A percentile compares a stretch with the other conserved stretches of the same genome.
phyloP scores from a whole-genome alignment of 177 flowering plant genomes.

The Tripterygium wilfordii region DNA sequence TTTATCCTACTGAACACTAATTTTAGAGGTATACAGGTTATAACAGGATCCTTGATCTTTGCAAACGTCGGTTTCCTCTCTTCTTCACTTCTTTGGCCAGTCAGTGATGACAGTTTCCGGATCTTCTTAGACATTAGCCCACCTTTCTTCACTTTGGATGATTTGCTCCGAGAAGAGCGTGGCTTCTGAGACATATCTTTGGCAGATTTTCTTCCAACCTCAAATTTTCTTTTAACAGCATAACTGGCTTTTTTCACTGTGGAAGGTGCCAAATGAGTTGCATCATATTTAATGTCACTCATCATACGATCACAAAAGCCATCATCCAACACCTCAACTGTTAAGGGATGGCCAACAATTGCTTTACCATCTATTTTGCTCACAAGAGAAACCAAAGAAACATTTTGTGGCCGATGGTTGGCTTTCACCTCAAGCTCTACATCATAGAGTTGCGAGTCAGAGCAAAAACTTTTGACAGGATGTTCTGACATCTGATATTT shows the following conservation, averaged over 20 bases:
- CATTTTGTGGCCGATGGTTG: conserved; percentile 51
- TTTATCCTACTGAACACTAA: conserved; percentile 76
- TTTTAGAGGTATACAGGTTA: conserved; percentile 69
- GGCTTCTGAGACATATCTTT: conserved; percentile 17
- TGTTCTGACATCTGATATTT: conserved; percentile 31
- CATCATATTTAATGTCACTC: conserved; percentile 13
- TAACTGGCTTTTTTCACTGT: conserved; percentile 6
- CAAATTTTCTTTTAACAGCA: conserved; percentile 10
- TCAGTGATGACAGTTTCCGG: conserved; percentile 56
- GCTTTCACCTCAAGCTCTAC: conserved; percentile 64
- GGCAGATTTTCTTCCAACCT: conserved; percentile 6
- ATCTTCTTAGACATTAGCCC: conserved; percentile 51
- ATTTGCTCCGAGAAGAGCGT: conserved; percentile 18
- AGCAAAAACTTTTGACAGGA: conserved; percentile 16
- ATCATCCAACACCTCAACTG: conserved; percentile 57
- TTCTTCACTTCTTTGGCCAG: conserved; percentile 23
- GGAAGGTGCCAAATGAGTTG: conserved; percentile 1
- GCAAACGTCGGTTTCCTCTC: conserved; percentile 30
- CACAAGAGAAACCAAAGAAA: conserved; percentile 82
- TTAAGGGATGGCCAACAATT: conserved; percentile 74
- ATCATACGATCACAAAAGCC: conserved; percentile 37
- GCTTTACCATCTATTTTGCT: conserved; percentile 80
- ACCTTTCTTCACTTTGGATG: conserved; percentile 27
- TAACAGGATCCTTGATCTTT: conserved; percentile 38
- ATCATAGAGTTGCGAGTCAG: conserved; percentile 41